These are phyloP conservation scores for Colletotrichum kahawae DNA, from an alignment of 2,329 filamentous ascomycete genomes.

Conservation along the genomic window DNA sequence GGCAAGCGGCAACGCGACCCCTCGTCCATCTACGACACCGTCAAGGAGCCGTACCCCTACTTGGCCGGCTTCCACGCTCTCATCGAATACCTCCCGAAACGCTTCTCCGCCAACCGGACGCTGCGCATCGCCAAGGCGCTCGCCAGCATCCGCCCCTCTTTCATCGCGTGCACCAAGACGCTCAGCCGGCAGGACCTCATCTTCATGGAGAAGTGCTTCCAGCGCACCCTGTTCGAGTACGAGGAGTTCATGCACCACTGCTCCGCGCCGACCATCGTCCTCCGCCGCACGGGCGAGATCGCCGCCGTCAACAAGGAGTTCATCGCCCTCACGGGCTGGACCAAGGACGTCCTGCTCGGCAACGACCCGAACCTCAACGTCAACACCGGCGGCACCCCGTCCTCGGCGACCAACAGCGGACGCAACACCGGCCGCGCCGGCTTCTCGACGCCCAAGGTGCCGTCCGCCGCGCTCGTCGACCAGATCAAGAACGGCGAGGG, in stretches of 20 bases:
- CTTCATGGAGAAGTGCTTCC: slow-evolving; percentile 98
- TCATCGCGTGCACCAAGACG: slow-evolving; percentile 91
- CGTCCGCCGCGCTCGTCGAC: slow-evolving; percentile 45
- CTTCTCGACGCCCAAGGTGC: slow-evolving; percentile 57
- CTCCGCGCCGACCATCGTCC: slow-evolving; percentile 90
- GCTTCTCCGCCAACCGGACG: slow-evolving; percentile 79
- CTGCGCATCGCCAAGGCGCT: slow-evolving; percentile 86
- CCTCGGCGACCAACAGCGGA: slow-evolving; percentile 47
- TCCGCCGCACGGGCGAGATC: slow-evolving; percentile 91
- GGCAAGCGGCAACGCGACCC: slow-evolving; percentile 72
- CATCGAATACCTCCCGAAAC: slow-evolving; percentile 77
- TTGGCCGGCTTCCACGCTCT: slow-evolving; percentile 89
- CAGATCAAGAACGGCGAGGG: slow-evolving; percentile 40
- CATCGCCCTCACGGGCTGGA: slow-evolving; percentile 94
- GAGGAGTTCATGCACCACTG: slow-evolving; percentile 90
- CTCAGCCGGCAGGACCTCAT: slow-evolving; percentile 87
- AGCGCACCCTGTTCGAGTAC: slow-evolving; percentile 89
- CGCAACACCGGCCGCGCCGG: slow-evolving; percentile 46
- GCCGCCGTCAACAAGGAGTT: slow-evolving; percentile 97
- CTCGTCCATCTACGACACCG: slow-evolving; percentile 84
- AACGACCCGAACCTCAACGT: slow-evolving; percentile 87
- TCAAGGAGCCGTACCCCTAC: slow-evolving; percentile 92
- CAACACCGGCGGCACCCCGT: slow-evolving; percentile 67
- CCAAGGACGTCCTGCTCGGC: slow-evolving; percentile 85
- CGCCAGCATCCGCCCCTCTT: slow-evolving; percentile 87